Conservation (phyloP, 208 protist genomes). For the Naegleria gruberi region DNA sequence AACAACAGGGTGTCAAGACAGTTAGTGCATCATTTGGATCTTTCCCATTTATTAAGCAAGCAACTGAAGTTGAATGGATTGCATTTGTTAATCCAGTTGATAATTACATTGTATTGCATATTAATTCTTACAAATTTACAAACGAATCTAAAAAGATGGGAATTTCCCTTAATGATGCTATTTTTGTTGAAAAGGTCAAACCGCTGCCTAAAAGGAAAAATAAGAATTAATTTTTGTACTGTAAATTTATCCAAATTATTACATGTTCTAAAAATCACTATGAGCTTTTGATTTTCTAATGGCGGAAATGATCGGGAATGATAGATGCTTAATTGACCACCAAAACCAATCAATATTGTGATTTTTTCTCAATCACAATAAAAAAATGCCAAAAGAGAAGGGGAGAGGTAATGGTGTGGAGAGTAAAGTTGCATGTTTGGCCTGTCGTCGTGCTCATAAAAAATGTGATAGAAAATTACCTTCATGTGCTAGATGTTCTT, state of each 20-base stretch:
- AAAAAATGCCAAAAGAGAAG: too few species aligned
- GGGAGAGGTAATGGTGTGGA: too few species aligned
- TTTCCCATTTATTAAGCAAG: background rate
- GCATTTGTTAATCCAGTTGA: background rate
- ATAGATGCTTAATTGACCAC: too few species aligned
- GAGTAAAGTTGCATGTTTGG: background rate
- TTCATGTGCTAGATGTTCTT: background rate
- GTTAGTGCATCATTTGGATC: background rate
- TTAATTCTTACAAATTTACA: background rate
- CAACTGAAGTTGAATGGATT: background rate
- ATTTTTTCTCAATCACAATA: too few species aligned
- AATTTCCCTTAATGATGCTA: background rate
- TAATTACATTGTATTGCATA: background rate
- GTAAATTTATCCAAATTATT: too few species aligned
- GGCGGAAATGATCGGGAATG: too few species aligned
- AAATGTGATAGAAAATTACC: background rate
- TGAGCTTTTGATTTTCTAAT: too few species aligned
- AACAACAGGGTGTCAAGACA: background rate
- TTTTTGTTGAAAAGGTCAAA: background rate
- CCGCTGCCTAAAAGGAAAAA: background rate
- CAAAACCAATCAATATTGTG: too few species aligned
- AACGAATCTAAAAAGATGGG: background rate
- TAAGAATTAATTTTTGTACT: too few species aligned
- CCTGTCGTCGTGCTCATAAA: background rate
- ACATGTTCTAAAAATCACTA: too few species aligned